phyloP scores from a whole-genome alignment of 2,329 filamentous ascomycete species.

The Monosporascus sp. region DNA sequence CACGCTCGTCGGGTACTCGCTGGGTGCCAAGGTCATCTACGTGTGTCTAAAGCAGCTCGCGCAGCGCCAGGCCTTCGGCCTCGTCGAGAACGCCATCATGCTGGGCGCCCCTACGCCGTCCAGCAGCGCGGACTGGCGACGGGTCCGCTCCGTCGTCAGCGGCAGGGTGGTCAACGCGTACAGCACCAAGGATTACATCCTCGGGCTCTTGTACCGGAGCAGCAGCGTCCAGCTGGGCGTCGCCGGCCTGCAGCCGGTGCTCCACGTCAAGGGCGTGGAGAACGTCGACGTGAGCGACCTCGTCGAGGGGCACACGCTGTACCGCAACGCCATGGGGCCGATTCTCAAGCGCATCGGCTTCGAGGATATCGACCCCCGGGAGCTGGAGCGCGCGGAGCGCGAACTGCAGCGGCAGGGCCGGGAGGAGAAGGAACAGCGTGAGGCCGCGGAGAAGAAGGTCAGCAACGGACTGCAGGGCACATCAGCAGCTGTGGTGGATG shows the following conservation, averaged over 20 bases:
- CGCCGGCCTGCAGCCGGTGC: constrained; percentile 73
- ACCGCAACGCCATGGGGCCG: constrained; percentile 61
- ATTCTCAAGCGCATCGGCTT: constrained; percentile 66
- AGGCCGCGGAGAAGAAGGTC: constrained; percentile 11
- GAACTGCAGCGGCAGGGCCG: constrained; percentile 19
- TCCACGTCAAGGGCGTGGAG: constrained; percentile 60
- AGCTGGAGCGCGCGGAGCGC: constrained; percentile 22
- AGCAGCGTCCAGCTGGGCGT: constrained; percentile 80
- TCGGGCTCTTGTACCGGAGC: constrained; percentile 82
- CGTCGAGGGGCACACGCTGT: constrained; percentile 66
- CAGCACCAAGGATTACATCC: constrained; percentile 79
- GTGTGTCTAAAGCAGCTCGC: constrained; percentile 74
- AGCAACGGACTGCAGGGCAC: background rate
- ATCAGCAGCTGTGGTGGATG: background rate
- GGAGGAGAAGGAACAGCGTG: constrained; percentile 18
- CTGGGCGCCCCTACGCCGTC: constrained; percentile 79
- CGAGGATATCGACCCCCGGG: constrained; percentile 56
- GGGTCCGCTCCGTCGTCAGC: constrained; percentile 71
- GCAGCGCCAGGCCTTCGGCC: constrained; percentile 72
- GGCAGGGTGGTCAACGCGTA: constrained; percentile 86
- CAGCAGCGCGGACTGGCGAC: constrained; percentile 67
- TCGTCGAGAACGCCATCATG: constrained; percentile 77
- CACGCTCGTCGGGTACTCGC: constrained; percentile 74
- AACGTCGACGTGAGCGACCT: constrained; percentile 64
- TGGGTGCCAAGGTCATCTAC: constrained; percentile 78